A percentile compares a stretch with the other conserved stretches of the same genome.
These are phyloP conservation scores for Russula compacta DNA, from an alignment of 768 basidiomycete species.

Conservation along the genomic window DNA sequence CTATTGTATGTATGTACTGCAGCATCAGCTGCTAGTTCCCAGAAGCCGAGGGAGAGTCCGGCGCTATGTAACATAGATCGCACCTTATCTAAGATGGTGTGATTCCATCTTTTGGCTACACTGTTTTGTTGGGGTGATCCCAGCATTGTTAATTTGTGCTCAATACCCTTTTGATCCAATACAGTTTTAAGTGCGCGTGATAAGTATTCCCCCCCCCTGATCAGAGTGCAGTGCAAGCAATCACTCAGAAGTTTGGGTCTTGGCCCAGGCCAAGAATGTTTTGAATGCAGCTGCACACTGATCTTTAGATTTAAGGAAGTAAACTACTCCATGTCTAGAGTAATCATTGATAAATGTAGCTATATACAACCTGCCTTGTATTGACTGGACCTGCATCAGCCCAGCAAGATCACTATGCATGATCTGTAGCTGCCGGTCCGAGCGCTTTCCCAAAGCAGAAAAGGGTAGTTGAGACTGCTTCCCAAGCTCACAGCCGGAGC, in stretches of 20 bases:
- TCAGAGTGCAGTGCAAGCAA: slow-evolving; percentile 34
- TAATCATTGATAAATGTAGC: background rate
- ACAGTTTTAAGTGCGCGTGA: slow-evolving; percentile 28
- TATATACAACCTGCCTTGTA: background rate
- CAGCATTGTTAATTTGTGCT: slow-evolving; percentile 31
- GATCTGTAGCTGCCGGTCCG: background rate
- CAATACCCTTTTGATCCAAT: slow-evolving; percentile 31
- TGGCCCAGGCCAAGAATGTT: slow-evolving; percentile 17
- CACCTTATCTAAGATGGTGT: slow-evolving; percentile 28
- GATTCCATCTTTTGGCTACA: slow-evolving; percentile 34
- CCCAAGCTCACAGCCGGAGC: background rate
- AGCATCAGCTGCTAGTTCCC: slow-evolving; percentile 32
- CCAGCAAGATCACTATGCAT: background rate
- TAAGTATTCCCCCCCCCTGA: slow-evolving; percentile 38
- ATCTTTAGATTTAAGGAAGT: background rate
- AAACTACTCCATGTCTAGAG: background rate
- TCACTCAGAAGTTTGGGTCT: slow-evolving; percentile 25
- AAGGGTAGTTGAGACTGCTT: background rate
- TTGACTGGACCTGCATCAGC: background rate
- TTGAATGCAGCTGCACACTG: background rate
- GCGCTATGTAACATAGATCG: slow-evolving; percentile 30
- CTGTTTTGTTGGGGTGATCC: slow-evolving; percentile 40
- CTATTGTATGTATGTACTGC: slow-evolving; percentile 28
- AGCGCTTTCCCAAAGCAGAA: background rate
- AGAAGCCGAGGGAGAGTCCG: slow-evolving; percentile 31